These are phyloP conservation scores for Chlorella sp. DNA, from an alignment of 139 green algal species.

Conservation along the genomic window DNA sequence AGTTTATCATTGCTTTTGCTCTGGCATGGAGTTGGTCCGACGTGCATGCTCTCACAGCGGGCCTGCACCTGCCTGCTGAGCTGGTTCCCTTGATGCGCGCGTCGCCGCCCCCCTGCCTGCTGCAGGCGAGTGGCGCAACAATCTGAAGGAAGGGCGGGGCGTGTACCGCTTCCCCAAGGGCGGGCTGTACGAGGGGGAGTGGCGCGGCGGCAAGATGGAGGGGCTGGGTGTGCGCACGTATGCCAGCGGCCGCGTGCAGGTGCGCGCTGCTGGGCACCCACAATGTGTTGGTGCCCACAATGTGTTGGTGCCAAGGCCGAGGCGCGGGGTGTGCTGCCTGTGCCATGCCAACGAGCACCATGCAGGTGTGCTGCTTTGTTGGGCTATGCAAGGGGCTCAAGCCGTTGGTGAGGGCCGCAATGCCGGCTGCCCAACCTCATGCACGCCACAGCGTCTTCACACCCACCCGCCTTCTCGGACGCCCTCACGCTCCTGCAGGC, in stretches of 20 bases:
- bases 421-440: background rate
- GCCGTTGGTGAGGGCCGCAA: background rate
- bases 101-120: background rate
- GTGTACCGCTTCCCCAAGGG: slow-evolving; percentile 86
- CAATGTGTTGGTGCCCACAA: background rate
- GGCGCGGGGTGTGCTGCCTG: no score
- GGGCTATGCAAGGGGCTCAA: no score
- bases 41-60: no score
- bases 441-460: background rate
- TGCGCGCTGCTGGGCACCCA: background rate
- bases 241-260: slow-evolving; percentile 67
- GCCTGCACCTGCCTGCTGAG: background rate
- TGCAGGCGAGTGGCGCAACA: slow-evolving; percentile 73
- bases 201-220: slow-evolving; percentile 63
- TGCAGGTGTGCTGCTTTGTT: no score
- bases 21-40: no score
- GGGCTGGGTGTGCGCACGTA: slow-evolving; percentile 78
- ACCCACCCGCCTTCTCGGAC: background rate
- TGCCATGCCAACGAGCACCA: no score
- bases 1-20: no score
- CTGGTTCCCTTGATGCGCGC: no score
- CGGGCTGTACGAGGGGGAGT: slow-evolving; percentile 87
- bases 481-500: slow-evolving; percentile 26
- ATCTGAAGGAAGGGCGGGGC: slow-evolving; percentile 77
- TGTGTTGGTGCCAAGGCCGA: no score